Conservation (phyloP, 768 basidiomycete genomes). For the Lactarius pseudohatsudake region DNA sequence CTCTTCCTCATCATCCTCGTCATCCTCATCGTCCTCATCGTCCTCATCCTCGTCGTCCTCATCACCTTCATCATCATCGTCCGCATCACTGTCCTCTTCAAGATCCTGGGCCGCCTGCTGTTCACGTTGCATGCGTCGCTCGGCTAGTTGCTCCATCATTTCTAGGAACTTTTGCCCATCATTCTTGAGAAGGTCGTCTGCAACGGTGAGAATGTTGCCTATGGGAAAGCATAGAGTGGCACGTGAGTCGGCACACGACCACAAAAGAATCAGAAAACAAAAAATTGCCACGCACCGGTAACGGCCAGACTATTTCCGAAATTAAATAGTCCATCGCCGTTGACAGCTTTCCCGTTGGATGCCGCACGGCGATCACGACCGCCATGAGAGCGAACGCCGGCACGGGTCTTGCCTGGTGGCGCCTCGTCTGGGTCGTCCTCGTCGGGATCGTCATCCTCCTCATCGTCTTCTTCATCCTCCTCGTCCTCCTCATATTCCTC, state of each 20-base stretch:
- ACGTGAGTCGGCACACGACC: conserved; percentile 25
- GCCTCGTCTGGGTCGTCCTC: conserved; percentile 52
- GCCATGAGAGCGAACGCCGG: conserved; percentile 32
- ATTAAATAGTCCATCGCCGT: conserved; percentile 70
- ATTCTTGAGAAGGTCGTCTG: conserved; percentile 97
- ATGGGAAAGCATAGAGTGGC: conserved; percentile 47
- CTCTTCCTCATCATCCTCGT: conserved; percentile 50
- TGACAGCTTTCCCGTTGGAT: conserved; percentile 48
- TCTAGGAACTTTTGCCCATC: conserved; percentile 99
- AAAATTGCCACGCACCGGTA: conserved; percentile 52
- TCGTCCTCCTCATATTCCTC: conserved; percentile 57
- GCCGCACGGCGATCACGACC: conserved; percentile 33
- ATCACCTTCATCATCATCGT: conserved; percentile 49
- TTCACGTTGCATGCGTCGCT: conserved; percentile 89
- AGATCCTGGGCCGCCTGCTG: conserved; percentile 55
- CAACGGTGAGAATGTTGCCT: conserved; percentile 96
- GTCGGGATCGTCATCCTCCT: conserved; percentile 67
- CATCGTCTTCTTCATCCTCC: conserved; percentile 67
- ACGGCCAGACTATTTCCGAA: conserved; percentile 84
- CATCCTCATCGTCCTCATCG: conserved; percentile 52
- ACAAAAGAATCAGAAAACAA: conserved; percentile 23
- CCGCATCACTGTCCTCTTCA: conserved; percentile 49
- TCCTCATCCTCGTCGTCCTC: conserved; percentile 52
- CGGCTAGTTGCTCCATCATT: conserved; percentile 99
- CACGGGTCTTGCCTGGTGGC: conserved; percentile 33